A percentile compares a stretch with the other conserved stretches of the same genome.
phyloP scores from a whole-genome alignment of 2,329 filamentous ascomycete species.

The Teratosphaeria epicoccoides region DNA sequence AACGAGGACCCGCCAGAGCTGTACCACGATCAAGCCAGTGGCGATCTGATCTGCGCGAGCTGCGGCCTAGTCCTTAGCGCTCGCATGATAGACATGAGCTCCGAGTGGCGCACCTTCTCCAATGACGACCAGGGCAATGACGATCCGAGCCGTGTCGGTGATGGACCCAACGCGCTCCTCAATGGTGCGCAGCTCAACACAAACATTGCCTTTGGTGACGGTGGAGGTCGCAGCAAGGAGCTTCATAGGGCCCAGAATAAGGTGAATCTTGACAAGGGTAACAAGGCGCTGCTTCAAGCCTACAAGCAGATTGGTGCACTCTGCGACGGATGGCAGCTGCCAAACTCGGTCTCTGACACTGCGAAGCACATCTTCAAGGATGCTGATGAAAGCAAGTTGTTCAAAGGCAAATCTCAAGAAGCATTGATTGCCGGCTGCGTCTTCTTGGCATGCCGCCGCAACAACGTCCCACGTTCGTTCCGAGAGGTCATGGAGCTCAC shows the following conservation, averaged over 20 bases:
- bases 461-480: conserved; percentile 78
- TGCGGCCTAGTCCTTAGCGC: conserved; percentile 87
- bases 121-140: conserved; percentile 96
- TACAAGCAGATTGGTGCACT: conserved; percentile 80
- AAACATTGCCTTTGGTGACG: conserved; percentile 72
- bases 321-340: conserved; percentile 75
- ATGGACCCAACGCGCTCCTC: conserved; percentile 70
- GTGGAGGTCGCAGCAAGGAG: conserved; percentile 59
- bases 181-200: conserved; percentile 86
- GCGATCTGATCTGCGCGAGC: conserved; percentile 84
- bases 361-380: conserved; percentile 95
- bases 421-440: conserved; percentile 92
- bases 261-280: conserved; percentile 67
- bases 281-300: conserved; percentile 69
- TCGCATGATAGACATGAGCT: conserved; percentile 87
- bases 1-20: conserved; percentile 84
- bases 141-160: conserved; percentile 95
- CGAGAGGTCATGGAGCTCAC: conserved; percentile 90
- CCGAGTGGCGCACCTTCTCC: conserved; percentile 97
- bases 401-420: conserved; percentile 92
- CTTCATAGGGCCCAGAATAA: conserved; percentile 78
- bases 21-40: conserved; percentile 81
- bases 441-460: conserved; percentile 92
- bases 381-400: conserved; percentile 80
- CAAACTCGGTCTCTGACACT: conserved; percentile 70